Evolutionary conservation across 371 early-diverging fungal species (phyloP).

Genomic region (Mucor sp.): DNA sequence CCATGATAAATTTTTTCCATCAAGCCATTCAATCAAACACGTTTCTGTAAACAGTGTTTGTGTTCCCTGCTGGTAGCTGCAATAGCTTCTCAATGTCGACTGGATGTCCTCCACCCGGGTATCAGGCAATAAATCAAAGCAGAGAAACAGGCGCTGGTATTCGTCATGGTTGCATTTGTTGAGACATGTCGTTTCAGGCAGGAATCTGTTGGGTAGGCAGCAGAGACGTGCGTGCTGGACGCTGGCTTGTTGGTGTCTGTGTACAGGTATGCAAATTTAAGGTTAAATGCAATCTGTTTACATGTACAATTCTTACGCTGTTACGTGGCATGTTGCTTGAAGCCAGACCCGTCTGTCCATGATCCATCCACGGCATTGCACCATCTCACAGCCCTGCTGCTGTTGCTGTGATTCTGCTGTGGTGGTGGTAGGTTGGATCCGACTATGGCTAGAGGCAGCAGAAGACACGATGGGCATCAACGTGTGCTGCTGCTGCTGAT

Average conservation of each 20-base stretch:
- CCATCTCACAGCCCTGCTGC: neutral
- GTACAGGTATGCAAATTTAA: neutral
- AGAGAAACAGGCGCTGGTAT: neutral
- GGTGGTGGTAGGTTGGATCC: neutral
- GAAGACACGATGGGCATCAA: neutral
- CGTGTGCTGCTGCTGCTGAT: neutral
- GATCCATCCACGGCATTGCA: conserved; percentile 15
- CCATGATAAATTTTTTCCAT: conserved; percentile 8
- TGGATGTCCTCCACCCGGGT: neutral
- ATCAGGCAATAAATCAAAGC: conserved; percentile 16
- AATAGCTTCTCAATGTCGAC: neutral
- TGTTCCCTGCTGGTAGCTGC: neutral
- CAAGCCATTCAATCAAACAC: conserved; percentile 9
- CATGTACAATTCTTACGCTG: neutral
- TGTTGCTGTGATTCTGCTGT: no score
- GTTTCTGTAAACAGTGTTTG: neutral
- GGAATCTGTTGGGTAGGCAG: neutral
- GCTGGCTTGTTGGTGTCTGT: neutral
- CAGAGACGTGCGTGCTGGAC: neutral
- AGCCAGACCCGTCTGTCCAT: conserved; percentile 14
- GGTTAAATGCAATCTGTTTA: neutral
- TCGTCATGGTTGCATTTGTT: neutral
- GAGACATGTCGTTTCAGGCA: conserved; percentile 3
- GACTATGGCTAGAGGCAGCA: neutral
- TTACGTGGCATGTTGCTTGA: conserved; percentile 2